Conservation (phyloP, 768 basidiomycete genomes). For the Termitomyces sp. region DNA sequence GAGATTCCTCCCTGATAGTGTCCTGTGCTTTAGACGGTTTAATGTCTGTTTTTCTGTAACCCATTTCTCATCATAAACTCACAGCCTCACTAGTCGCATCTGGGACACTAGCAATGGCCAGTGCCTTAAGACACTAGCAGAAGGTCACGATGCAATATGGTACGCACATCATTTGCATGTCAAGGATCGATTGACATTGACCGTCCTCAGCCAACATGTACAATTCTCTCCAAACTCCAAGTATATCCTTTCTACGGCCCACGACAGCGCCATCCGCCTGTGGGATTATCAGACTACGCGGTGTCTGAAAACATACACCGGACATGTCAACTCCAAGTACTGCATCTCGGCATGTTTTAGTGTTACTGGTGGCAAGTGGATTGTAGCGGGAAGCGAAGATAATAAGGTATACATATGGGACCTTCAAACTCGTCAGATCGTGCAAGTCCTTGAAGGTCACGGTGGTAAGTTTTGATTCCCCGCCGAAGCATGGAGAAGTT, state of each 20-base stretch:
- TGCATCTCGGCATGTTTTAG: constrained; percentile 83
- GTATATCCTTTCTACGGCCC: constrained; percentile 90
- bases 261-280: constrained; percentile 88
- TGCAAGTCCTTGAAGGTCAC: constrained; percentile 77
- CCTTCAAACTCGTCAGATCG: constrained; percentile 78
- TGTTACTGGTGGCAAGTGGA: constrained; percentile 84
- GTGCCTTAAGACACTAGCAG: constrained; percentile 93
- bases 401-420: constrained; percentile 90
- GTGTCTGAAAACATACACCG: constrained; percentile 85
- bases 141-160: constrained; percentile 84
- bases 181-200: background rate
- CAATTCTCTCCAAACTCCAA: constrained; percentile 95
- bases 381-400: constrained; percentile 90
- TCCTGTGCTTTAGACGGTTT: constrained; percentile 91
- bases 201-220: constrained; percentile 68
- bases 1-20: constrained; percentile 87
- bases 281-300: constrained; percentile 95
- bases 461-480: constrained; percentile 39
- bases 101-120: constrained; percentile 93
- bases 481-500: background rate
- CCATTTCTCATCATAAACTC: background rate
- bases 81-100: constrained; percentile 63
- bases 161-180: constrained; percentile 22
- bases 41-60: constrained; percentile 57
- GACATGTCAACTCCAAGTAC: constrained; percentile 79